A percentile compares a stretch with the other conserved stretches of the same genome.
phyloP scores from a whole-genome alignment of 768 basidiomycete species.

The Arthromyces matolae region DNA sequence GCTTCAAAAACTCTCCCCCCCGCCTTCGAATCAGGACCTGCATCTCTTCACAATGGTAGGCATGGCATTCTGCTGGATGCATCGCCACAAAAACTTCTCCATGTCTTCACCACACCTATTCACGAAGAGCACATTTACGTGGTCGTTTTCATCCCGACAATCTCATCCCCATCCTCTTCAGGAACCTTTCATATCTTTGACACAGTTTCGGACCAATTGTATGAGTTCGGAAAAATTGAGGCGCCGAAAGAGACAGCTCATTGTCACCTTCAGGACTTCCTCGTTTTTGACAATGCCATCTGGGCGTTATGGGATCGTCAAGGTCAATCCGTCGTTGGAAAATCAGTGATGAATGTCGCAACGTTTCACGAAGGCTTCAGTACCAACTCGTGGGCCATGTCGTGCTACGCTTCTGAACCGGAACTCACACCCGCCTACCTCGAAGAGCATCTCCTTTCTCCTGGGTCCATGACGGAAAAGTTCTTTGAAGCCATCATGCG shows the following conservation, averaged over 20 bases:
- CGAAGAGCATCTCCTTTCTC: conserved; percentile 72
- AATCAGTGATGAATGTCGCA: conserved; percentile 42
- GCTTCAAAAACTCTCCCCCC: conserved; percentile 52
- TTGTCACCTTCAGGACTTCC: conserved; percentile 77
- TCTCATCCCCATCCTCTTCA: conserved; percentile 59
- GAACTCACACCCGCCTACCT: conserved; percentile 85
- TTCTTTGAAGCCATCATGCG: conserved; percentile 82
- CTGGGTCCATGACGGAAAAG: conserved; percentile 70
- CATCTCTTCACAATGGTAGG: conserved; percentile 26
- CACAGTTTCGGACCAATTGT: conserved; percentile 53
- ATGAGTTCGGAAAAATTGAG: conserved; percentile 54
- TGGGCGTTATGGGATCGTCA: conserved; percentile 80
- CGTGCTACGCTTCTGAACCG: conserved; percentile 62
- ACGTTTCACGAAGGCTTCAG: conserved; percentile 29
- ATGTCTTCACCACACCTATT: conserved; percentile 48
- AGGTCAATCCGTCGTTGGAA: conserved; percentile 69
- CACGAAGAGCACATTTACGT: conserved; percentile 56
- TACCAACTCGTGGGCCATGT: conserved; percentile 47
- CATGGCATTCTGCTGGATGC: conserved; percentile 52
- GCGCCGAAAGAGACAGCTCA: conserved; percentile 58
- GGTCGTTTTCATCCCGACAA: conserved; percentile 70
- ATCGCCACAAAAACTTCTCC: conserved; percentile 62
- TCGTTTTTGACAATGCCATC: conserved; percentile 50
- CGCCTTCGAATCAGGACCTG: conserved; percentile 30
- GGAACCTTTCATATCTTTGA: conserved; percentile 76